Evolutionary conservation across 2,329 filamentous ascomycete genomes (phyloP), one percentile per base, ranked within the genome.

Genomic region (Ilyonectria mors-panacis): DNA sequence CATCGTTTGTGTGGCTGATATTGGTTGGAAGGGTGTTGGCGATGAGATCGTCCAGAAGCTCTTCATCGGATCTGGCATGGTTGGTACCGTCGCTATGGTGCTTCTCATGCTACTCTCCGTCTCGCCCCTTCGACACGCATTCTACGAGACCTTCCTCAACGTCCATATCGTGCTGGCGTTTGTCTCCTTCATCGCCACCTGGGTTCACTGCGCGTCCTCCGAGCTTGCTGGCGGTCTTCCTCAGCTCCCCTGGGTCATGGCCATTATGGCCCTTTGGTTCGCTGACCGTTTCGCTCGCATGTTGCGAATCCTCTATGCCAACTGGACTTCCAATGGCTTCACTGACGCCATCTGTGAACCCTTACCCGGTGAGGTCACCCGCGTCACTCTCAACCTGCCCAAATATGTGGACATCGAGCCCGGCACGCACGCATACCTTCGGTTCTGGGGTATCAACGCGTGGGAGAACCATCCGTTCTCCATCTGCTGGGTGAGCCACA

Each of bases 131-230:
- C 91, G 96, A 68, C 95, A 98, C 80, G 94, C 95, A 44, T 98
- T 97, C 79, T 99, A 99, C 83, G 96, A 99, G 83, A 97, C 94
- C 1, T 99, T 99, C 83, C 87, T 98, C 74, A 94, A 93, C 78
- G 82, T 92, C 33, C 96, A 98, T 82, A 94, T 97, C 73, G 80
- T 93, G 42, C 83, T 97, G 57, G 94, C 91, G 44, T 80, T 92
- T 39, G 77, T 93, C 60, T 84, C 86, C 54, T 88, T 98, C 57
- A 85, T 88, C 63, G 91, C 91, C 75, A 90, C 95, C 9, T 96
- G 91, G 87, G 84, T 95, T 42, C 96, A 98, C 83, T 90, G 94
- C 75, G 85, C 89, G 50, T 84, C 93, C 10, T 88, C 93, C 30
- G 80, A 85, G 4, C 83, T 94, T 35, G 81, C 88, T 15, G 90